Base-by-base conservation (phyloP, 352 stramenopile genomes). In the Globisporangium mamillatum region DNA sequence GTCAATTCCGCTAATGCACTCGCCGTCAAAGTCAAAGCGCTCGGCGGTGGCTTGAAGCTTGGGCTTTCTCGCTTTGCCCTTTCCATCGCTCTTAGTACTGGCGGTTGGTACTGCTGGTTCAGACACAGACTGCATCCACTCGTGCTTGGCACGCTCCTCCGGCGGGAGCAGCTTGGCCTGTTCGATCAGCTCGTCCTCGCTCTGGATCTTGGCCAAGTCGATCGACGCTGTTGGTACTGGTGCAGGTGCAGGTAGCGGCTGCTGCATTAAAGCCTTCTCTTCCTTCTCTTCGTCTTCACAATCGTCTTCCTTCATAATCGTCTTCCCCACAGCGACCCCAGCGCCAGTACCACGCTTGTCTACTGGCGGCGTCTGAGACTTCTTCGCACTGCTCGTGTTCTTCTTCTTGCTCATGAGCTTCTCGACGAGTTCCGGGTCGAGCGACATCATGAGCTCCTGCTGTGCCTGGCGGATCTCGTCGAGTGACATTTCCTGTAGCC, bases 101-200 rank as follows among this genome's bases (percentile, higher is more conserved):
- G n/a, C 22, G 36, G 27, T 9, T 32, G 25, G 12, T 9, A 22
- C 3, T 22, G 59, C 8, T 7, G 58, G n/a, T 27, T 64, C 22
- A 0, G 66, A 18, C 1, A 76, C 63, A 0, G 67, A 69, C 44
- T 82, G 72, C 59, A 92, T 95, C 88, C 88, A 95, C 60, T 83
- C 80, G 57, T 92, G 75, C 65, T 95, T 95, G 20, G 81, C 80
- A 1, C 85, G 78, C 63, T 95, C 86, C 62, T 95, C 88, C 0
- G 76, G 56, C 0, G 88, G 80, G 18, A 95, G 66, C 16, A 77
- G 55, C 41, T 82, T 70, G 1, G 76, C 58, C 32, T 86, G 77
- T 18, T 70, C 67, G 22, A 79, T 69, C 8, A 95, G 66, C 20
- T 93, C 76, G 29, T 88, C 80, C 53, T 95, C 88, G 1, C 71